phyloP scores from a whole-genome alignment of 1,284 basidiomycete species.

The Gymnopus androsaceus region DNA sequence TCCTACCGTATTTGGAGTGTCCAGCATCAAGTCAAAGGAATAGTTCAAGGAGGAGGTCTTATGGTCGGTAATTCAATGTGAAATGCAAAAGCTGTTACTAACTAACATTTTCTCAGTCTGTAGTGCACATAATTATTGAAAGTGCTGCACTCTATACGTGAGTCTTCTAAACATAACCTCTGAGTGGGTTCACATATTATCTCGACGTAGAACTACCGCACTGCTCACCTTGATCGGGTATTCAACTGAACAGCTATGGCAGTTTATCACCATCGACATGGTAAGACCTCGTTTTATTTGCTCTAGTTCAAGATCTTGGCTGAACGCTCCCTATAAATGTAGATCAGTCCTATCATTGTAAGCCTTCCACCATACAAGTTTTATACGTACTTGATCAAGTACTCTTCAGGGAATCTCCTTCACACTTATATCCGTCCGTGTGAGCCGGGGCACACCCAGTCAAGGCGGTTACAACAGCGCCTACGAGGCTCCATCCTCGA shows the following conservation, averaged over 20 bases:
- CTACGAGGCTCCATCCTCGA: constrained; percentile 1
- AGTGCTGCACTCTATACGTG: constrained; percentile 10
- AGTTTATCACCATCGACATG: constrained; percentile 12
- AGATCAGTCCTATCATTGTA: constrained; percentile 12
- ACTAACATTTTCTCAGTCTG: background rate
- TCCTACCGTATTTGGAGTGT: constrained; percentile 1
- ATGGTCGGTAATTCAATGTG: background rate
- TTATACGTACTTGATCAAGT: background rate
- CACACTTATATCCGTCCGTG: constrained; percentile 11
- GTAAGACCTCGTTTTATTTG: background rate
- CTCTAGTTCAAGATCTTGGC: background rate
- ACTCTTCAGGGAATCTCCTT: constrained; percentile 6
- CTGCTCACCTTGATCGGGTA: constrained; percentile 9
- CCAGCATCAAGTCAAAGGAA: constrained; percentile 3
- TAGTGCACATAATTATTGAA: constrained; percentile 9
- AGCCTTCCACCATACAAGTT: background rate
- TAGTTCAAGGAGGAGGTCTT: background rate
- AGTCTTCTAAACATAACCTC: background rate
- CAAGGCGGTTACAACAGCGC: background rate
- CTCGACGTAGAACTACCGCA: background rate
- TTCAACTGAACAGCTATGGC: constrained; percentile 5
- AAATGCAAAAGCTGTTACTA: background rate
- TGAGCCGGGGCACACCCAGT: background rate
- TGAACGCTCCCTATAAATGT: background rate
- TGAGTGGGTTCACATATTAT: background rate